phyloP scores from a whole-genome alignment of 2,329 filamentous ascomycete genomes.

The Botrytis paeoniae region DNA sequence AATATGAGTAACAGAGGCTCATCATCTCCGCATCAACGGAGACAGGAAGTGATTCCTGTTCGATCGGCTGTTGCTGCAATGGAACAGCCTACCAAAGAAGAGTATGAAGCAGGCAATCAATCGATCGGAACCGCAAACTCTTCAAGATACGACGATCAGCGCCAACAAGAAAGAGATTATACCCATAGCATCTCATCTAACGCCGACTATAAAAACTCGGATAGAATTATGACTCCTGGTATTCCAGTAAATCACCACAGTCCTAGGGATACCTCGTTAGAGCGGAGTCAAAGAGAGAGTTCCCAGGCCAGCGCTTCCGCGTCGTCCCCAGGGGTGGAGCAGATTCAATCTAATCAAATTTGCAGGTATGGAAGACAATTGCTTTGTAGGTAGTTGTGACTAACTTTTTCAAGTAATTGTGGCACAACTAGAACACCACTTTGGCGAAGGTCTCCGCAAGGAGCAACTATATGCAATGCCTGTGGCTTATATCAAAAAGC shows the following conservation, averaged over 20 bases:
- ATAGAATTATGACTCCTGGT: slow-evolving; percentile 23
- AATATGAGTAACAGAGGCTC: slow-evolving; percentile 29
- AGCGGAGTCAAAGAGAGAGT: slow-evolving; percentile 27
- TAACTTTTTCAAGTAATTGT: slow-evolving; percentile 70
- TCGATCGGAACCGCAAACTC: slow-evolving; percentile 29
- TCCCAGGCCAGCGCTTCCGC: slow-evolving; percentile 19
- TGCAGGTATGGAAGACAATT: slow-evolving; percentile 60
- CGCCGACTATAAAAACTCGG: slow-evolving; percentile 24
- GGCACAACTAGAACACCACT: slow-evolving; percentile 89
- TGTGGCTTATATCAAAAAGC: slow-evolving; percentile 95
- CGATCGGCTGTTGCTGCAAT: slow-evolving; percentile 26
- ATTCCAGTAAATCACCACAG: slow-evolving; percentile 23
- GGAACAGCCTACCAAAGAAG: slow-evolving; percentile 30
- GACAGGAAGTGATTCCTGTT: slow-evolving; percentile 28
- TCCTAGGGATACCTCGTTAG: slow-evolving; percentile 26
- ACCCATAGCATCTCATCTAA: slow-evolving; percentile 24
- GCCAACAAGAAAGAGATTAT: slow-evolving; percentile 19
- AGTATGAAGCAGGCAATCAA: slow-evolving; percentile 31
- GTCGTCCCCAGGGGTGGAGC: slow-evolving; percentile 16
- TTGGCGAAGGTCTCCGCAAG: slow-evolving; percentile 90
- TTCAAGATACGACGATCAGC: slow-evolving; percentile 15
- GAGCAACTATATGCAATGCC: slow-evolving; percentile 95
- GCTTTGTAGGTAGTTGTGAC: slow-evolving; percentile 1
- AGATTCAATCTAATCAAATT: slow-evolving; percentile 56
- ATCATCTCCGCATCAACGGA: slow-evolving; percentile 24